phyloP scores from a whole-genome alignment of 2,329 filamentous ascomycete genomes.

The Calonectria honghensis region DNA sequence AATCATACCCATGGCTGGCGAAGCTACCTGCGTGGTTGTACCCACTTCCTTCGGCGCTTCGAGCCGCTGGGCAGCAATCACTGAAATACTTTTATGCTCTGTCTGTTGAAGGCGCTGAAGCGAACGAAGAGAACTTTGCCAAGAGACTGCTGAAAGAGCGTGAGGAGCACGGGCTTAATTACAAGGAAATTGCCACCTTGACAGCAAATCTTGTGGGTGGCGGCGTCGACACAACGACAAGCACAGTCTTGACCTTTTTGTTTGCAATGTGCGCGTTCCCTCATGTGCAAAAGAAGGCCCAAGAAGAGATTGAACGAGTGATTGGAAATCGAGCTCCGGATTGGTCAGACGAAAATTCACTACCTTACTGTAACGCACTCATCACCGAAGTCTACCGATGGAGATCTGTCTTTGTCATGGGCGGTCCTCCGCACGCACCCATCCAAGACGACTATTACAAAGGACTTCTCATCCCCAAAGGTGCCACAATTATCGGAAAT shows the following conservation, averaged over 20 bases:
- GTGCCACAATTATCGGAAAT: neutral
- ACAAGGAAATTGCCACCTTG: constrained; percentile 1
- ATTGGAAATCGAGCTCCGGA: neutral
- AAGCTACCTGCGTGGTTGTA: constrained; percentile 1
- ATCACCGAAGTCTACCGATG: neutral
- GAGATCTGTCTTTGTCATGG: constrained; percentile 1
- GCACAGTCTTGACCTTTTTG: neutral
- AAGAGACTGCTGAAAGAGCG: neutral
- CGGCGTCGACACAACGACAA: neutral
- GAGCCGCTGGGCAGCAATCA: neutral
- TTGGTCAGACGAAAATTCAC: neutral
- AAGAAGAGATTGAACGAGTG: neutral
- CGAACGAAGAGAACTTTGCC: neutral
- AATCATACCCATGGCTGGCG: neutral
- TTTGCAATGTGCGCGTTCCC: constrained; percentile 7
- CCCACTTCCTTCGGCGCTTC: neutral
- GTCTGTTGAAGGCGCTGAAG: neutral
- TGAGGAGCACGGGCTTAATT: constrained; percentile 5
- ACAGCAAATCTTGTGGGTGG: neutral
- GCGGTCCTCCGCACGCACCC: neutral
- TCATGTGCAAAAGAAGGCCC: neutral
- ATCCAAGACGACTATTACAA: neutral
- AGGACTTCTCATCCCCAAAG: neutral
- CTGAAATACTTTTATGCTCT: constrained; percentile 2
- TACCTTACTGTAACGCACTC: neutral